Percentiles rank a stretch among this genome's conserved stretches.
phyloP scores from a whole-genome alignment of 1,284 basidiomycete species.

The Apiotrichum gracile region DNA sequence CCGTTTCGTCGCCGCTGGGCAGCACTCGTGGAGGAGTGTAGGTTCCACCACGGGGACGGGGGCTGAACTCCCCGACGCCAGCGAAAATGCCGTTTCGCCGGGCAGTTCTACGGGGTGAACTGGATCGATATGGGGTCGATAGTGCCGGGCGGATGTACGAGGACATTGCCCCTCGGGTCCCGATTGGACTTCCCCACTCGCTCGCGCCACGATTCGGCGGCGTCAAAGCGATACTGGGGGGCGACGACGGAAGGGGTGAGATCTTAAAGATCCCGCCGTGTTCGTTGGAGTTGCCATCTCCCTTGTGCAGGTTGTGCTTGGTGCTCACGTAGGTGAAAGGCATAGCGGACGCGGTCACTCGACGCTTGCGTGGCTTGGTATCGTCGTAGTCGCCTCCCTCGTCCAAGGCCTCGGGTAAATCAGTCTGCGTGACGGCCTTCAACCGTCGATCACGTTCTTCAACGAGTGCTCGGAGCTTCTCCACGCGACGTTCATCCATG shows the following conservation, averaged over 20 bases:
- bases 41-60: slow-evolving; percentile 27
- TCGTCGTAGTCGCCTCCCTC: not conserved
- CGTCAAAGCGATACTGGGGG: not conserved
- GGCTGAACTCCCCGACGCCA: slow-evolving; percentile 31
- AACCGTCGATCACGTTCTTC: slow-evolving; percentile 36
- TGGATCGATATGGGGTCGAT: slow-evolving; percentile 26
- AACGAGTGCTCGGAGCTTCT: slow-evolving; percentile 34
- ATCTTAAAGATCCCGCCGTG: slow-evolving; percentile 21
- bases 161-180: slow-evolving; percentile 11
- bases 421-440: slow-evolving; percentile 18
- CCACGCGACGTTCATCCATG: slow-evolving; percentile 39
- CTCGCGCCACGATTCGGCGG: not conserved
- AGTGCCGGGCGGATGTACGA: slow-evolving; percentile 35
- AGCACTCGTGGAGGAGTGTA: slow-evolving; percentile 39
- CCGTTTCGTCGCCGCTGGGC: slow-evolving; percentile 40
- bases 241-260: not conserved
- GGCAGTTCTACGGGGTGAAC: slow-evolving; percentile 32
- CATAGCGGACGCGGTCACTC: slow-evolving; percentile 3
- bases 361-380: slow-evolving; percentile 7
- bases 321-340: slow-evolving; percentile 2
- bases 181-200: not conserved
- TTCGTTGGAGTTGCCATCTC: slow-evolving; percentile 11
- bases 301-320: slow-evolving; percentile 4
- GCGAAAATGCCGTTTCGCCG: slow-evolving; percentile 22
- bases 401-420: not conserved